phyloP scores from a whole-genome alignment of 345 rosid genomes.

The Hevea brasiliensis region DNA sequence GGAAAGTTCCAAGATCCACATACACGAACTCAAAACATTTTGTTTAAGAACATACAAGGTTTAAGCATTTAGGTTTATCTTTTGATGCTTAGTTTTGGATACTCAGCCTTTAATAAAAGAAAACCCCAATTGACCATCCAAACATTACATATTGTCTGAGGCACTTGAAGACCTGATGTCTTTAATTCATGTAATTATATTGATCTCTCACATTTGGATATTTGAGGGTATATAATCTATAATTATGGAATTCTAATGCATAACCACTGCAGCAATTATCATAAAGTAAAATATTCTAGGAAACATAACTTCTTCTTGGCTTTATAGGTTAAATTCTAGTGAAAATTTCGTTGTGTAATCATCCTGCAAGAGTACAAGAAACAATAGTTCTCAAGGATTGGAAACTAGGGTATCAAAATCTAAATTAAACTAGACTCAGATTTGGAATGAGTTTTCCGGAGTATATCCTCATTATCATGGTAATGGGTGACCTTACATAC shows the following conservation, averaged over 20 bases:
- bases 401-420: background rate
- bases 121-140: too few relatives aligned
- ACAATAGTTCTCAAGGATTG: background rate
- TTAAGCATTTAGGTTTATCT: background rate
- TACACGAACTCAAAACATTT: too few relatives aligned
- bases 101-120: background rate
- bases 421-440: too few relatives aligned
- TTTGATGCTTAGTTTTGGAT: background rate
- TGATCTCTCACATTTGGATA: background rate
- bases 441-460: too few relatives aligned
- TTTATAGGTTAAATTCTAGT: background rate
- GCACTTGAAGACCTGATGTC: background rate
- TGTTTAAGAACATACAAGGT: background rate
- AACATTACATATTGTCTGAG: background rate
- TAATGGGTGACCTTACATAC: background rate
- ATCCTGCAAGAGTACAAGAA: too few relatives aligned
- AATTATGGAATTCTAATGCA: background rate
- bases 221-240: background rate
- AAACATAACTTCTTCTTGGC: background rate
- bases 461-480: background rate
- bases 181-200: background rate
- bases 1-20: too few relatives aligned
- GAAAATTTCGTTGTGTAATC: background rate
- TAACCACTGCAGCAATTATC: background rate
- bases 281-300: background rate